Percentiles rank a stretch among this genome's conserved stretches.
Conservation (phyloP, 768 basidiomycete species). For the Tremella mesenterica region DNA sequence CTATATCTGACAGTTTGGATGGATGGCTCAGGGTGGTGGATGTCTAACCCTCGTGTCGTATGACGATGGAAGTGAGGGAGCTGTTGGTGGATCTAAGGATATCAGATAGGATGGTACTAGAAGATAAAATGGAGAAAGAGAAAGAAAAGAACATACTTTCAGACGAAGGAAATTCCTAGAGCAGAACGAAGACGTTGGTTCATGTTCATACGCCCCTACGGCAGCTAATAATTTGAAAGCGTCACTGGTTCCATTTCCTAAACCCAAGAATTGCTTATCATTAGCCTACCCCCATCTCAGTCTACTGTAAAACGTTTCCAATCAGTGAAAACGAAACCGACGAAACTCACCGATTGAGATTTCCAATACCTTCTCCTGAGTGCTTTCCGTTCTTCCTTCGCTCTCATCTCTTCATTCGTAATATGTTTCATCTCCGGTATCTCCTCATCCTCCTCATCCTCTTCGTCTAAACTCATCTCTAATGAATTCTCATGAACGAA, state of each 20-base stretch:
- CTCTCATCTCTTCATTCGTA: conserved; percentile 41
- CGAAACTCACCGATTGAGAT: conserved; percentile 59
- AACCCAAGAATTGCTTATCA: conserved; percentile 61
- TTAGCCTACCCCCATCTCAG: background rate
- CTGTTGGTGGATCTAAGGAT: no score
- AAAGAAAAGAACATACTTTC: conserved; percentile 54
- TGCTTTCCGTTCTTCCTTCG: conserved; percentile 50
- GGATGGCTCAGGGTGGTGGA: no score
- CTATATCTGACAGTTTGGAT: no score
- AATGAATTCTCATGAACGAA: conserved; percentile 71
- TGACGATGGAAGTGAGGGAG: no score
- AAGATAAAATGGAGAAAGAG: background rate
- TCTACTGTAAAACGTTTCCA: background rate
- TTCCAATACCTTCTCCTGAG: conserved; percentile 72
- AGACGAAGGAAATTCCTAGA: conserved; percentile 75
- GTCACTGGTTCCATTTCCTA: conserved; percentile 76
- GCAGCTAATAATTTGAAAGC: conserved; percentile 80
- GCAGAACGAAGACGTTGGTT: conserved; percentile 72
- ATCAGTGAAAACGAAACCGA: background rate
- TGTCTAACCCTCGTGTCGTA: conserved; percentile 6
- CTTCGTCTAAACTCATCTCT: conserved; percentile 47
- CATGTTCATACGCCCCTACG: conserved; percentile 93
- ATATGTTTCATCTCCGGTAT: conserved; percentile 45
- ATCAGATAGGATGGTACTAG: no score
- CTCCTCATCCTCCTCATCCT: conserved; percentile 38